Conservation (phyloP, 2,329 filamentous ascomycete species). For the Xylaria polymorpha region DNA sequence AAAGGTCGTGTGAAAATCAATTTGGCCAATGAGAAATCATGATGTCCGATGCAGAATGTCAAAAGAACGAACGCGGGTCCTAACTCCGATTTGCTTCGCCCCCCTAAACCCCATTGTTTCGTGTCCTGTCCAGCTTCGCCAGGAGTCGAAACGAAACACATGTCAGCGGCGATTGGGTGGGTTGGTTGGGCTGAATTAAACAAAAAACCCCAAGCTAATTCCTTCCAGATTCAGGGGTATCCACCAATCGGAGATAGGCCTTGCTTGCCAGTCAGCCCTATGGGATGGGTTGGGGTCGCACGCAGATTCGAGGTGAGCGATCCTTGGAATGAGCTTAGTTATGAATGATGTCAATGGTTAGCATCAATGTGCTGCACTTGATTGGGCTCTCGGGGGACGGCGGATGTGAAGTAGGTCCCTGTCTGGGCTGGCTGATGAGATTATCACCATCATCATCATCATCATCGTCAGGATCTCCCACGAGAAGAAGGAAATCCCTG, state of each 20-base stretch:
- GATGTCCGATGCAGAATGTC: neutral
- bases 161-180: conserved; percentile 1
- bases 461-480: neutral
- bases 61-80: neutral
- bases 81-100: too few relatives aligned
- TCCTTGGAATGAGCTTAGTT: neutral
- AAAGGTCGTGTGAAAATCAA: neutral
- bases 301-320: neutral
- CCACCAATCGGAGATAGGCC: conserved; percentile 23
- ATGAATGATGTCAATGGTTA: conserved; percentile 26
- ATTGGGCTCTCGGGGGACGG: conserved; percentile 11
- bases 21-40: neutral
- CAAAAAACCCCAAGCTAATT: conserved; percentile 1
- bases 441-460: neutral
- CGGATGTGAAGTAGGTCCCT: neutral
- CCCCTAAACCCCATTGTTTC: neutral
- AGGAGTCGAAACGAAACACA: neutral
- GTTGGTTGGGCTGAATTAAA: conserved; percentile 13
- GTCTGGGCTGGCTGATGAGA: neutral
- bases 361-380: neutral
- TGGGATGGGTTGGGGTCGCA: conserved; percentile 5
- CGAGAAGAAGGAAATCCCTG: neutral
- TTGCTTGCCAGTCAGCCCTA: conserved; percentile 29
- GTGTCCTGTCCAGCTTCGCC: neutral
- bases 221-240: conserved; percentile 13